Evolutionary conservation across 441 rosid species (phyloP).

Genomic region (Corymbia calophylla): DNA sequence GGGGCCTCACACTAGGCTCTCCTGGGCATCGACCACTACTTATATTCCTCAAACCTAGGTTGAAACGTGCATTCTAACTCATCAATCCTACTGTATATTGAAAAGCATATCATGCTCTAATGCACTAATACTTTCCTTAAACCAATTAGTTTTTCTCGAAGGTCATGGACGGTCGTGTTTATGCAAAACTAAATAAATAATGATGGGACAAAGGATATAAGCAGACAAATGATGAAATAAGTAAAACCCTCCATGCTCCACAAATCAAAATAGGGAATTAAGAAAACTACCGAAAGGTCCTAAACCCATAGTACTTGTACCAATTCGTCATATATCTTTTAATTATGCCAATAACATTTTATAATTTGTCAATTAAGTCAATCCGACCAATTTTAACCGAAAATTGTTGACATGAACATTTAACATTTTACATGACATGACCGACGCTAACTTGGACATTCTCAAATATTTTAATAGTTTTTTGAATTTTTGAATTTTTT

Average conservation of each 20-base stretch:
- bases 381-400: fast-evolving
- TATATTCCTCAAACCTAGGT: not conserved
- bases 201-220: not conserved
- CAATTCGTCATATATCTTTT: fast-evolving
- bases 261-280: not conserved
- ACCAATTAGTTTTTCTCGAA: not conserved
- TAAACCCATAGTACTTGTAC: too few species aligned
- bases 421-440: fast-evolving
- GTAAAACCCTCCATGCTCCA: not conserved
- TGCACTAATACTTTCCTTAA: not conserved
- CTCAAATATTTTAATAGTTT: too few species aligned
- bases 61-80: not conserved
- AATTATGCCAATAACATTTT: too few species aligned
- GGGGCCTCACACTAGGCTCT: not conserved
- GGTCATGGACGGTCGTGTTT: not conserved
- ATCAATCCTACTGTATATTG: not conserved
- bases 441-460: not conserved
- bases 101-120: not conserved
- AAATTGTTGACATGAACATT: fast-evolving
- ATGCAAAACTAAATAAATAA: not conserved
- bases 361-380: too few species aligned
- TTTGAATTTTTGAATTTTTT: too few species aligned
- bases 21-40: not conserved
- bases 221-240: not conserved
- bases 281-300: too few species aligned